These are phyloP conservation scores for Piedraia hortae DNA, from an alignment of 2,329 filamentous ascomycete species.

Conservation along the genomic window DNA sequence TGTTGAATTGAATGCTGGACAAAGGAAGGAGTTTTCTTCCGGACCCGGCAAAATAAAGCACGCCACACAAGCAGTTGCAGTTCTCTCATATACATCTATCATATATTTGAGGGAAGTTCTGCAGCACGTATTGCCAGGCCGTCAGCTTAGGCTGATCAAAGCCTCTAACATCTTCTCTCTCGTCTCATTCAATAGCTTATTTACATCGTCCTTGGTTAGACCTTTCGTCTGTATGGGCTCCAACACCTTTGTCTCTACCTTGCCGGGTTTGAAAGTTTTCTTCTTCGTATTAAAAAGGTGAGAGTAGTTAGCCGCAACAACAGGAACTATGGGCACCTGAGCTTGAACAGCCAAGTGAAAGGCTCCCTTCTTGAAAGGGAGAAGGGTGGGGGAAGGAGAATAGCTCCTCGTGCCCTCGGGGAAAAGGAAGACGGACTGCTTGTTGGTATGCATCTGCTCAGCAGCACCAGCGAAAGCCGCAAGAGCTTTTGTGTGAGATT, in stretches of 20 bases:
- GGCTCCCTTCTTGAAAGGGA: conserved; percentile 97
- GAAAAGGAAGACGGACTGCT: conserved; percentile 54
- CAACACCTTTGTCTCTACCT: conserved; percentile 41
- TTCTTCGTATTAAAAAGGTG: conserved; percentile 20
- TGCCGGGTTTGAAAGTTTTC: conserved; percentile 16
- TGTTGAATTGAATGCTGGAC: too few species aligned
- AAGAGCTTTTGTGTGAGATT: conserved; percentile 55
- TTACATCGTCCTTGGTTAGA: conserved; percentile 49
- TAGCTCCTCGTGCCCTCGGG: conserved; percentile 87
- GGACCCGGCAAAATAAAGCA: too few species aligned
- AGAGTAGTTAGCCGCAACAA: conserved; percentile 27
- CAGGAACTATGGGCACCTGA: conserved; percentile 71
- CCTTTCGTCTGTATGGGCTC: conserved; percentile 53
- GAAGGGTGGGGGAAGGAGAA: conserved; percentile 46
- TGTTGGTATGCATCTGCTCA: conserved; percentile 41
- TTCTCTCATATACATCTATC: too few species aligned
- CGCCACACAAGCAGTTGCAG: too few species aligned
- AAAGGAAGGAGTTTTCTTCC: too few species aligned
- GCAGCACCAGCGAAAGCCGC: conserved; percentile 67
- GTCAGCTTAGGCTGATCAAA: conserved; percentile 19
- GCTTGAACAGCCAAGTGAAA: conserved; percentile 92
- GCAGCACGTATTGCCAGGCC: too few species aligned
- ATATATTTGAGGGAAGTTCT: too few species aligned
- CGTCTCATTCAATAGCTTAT: conserved; percentile 38
- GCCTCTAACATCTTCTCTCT: conserved; percentile 48